Conservation (phyloP, 1,139 yeast species). For the Tardiomyces depauwii region DNA sequence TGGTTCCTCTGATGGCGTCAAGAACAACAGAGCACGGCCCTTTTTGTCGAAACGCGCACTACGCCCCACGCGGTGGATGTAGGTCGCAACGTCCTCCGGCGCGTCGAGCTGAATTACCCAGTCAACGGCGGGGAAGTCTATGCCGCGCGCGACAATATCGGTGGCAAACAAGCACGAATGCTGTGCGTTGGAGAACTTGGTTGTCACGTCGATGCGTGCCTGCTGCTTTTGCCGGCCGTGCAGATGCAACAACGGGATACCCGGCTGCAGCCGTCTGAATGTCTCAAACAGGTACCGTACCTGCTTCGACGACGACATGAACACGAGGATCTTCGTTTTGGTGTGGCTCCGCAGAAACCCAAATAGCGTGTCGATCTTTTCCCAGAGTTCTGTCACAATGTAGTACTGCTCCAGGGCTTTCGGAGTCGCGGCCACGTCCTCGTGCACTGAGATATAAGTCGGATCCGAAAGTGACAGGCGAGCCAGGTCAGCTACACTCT, state of each 20-base stretch:
- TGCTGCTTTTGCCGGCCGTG: constrained; percentile 96
- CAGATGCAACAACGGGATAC: constrained; percentile 80
- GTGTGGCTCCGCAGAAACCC: constrained; percentile 85
- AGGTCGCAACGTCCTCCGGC: constrained; percentile 93
- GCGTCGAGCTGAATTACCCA: constrained; percentile 97
- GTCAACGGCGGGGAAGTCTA: constrained; percentile 94
- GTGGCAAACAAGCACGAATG: constrained; percentile 89
- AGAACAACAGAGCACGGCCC: constrained; percentile 77
- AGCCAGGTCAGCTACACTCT: constrained; percentile 78
- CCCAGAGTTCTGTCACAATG: constrained; percentile 57
- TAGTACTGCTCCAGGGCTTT: constrained; percentile 76
- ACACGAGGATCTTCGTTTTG: constrained; percentile 75
- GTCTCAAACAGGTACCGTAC: constrained; percentile 91
- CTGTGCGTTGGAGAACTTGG: constrained; percentile 75
- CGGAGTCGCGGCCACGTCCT: constrained; percentile 56
- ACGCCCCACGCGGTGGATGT: constrained; percentile 94
- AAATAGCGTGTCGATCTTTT: constrained; percentile 78
- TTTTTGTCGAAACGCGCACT: constrained; percentile 87
- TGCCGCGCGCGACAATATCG: constrained; percentile 94
- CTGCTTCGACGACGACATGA: constrained; percentile 86
- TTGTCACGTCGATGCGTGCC: constrained; percentile 81
- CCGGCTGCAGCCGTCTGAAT: constrained; percentile 88
- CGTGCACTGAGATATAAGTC: constrained; percentile 43
- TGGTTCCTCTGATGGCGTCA: constrained; percentile 75
- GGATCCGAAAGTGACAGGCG: constrained; percentile 78